phyloP scores from a whole-genome alignment of 495 filamentous ascomycete genomes.

The Cudoniella acicularis region DNA sequence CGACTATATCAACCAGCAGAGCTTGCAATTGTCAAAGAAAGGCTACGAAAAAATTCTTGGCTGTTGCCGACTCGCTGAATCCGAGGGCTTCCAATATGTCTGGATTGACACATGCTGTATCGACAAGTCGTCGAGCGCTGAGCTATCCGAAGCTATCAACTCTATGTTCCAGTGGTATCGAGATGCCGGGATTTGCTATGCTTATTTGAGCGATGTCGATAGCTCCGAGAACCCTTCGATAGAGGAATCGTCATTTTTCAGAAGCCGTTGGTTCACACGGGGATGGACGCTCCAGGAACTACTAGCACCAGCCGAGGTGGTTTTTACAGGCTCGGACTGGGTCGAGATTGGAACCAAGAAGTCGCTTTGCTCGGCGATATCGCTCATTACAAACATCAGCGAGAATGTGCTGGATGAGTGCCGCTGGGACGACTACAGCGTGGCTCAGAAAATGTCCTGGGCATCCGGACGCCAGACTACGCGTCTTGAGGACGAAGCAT shows the following conservation, averaged over 20 bases:
- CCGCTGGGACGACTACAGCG: slow-evolving; percentile 6
- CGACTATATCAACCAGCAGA: neutral
- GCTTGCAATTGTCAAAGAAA: slow-evolving; percentile 2
- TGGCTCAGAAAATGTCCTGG: slow-evolving; percentile 30
- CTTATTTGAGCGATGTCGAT: slow-evolving; percentile 7
- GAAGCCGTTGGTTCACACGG: slow-evolving; percentile 36
- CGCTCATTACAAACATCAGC: slow-evolving; percentile 27
- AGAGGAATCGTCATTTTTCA: neutral
- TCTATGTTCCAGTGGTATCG: slow-evolving; percentile 39
- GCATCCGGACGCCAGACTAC: slow-evolving; percentile 23
- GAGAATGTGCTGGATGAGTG: slow-evolving; percentile 7
- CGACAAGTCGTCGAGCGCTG: too few relatives aligned
- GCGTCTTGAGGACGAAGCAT: slow-evolving; percentile 28
- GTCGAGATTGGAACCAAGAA: neutral
- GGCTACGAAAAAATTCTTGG: slow-evolving; percentile 29
- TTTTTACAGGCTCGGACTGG: neutral
- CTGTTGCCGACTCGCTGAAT: slow-evolving; percentile 25
- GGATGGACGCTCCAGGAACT: slow-evolving; percentile 41
- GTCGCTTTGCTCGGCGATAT: neutral
- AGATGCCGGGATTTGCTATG: slow-evolving; percentile 9
- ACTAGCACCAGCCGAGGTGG: neutral
- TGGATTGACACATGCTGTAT: slow-evolving; percentile 28
- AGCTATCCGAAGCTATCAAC: too few relatives aligned
- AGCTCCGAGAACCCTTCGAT: neutral
- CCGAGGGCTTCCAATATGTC: slow-evolving; percentile 14